Evolutionary conservation across 441 rosid genomes (phyloP), one percentile per base, ranked within the genome.

Genomic region (Isatis lusitanica): DNA sequence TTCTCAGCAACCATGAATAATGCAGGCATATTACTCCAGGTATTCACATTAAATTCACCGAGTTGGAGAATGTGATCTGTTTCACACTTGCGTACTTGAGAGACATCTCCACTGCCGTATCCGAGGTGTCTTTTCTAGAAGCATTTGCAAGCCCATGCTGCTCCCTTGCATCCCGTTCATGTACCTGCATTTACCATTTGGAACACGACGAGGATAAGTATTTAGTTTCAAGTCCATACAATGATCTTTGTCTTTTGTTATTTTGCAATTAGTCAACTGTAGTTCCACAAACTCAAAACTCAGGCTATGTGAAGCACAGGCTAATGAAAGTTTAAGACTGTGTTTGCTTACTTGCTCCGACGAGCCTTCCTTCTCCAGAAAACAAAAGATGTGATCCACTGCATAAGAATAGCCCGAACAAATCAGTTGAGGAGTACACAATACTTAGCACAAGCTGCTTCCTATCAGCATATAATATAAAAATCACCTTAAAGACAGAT

Each of bases 71-170:
- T 21, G 57, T 21, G 7, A 58, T 30, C 3, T 9, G 50, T 72
- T 82, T 87, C 85, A 88, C 70, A 87, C 81, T 84, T 88, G 93
- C 1, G 87, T 83, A 52, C 94, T 95, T 63, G 88, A 66, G 33
- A 95, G 90, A 76, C 94, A 95, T 85, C 94, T 88, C 96, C 90
- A 85, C 65, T 81, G 97, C 85, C 87, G 85, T 74, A 77, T 74
- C 31, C 79, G 82, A 31, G 96, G 89, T 51, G 85, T 83, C 84
- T 83, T 91, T 70, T 95, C 97, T 52, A 95, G 74, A 47, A 93
- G 88, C 87, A 93, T 78, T 61, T 85, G 83, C 86, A 95, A 82
- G 63, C 99, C 99, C 24, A 66, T 80, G 64, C 83, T 86, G 83
- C 74, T 83, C 55, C 90, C 79, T 60, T 91, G 81, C 52, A 87